These are phyloP conservation scores for Mycogone perniciosa DNA, from an alignment of 2,329 filamentous ascomycete species.

Conservation along the genomic window DNA sequence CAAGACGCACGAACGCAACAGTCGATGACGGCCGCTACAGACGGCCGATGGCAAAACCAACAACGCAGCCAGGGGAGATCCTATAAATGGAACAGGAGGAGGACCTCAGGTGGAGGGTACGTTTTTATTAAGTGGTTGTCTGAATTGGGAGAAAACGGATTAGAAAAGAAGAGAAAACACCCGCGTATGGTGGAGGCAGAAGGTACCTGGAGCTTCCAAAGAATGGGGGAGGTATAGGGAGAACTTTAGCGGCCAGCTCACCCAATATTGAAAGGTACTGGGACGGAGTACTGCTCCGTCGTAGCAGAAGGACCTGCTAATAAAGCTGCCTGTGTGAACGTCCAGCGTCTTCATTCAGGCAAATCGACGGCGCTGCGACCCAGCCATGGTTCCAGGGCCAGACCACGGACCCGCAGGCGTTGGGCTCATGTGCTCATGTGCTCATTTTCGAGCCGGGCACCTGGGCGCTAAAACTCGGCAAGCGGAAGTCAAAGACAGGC, in stretches of 20 bases:
- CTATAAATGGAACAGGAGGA: neutral
- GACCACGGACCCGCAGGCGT: conserved; percentile 28
- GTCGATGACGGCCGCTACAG: neutral
- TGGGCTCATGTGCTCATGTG: conserved; percentile 42
- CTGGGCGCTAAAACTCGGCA: conserved; percentile 35
- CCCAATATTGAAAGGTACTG: too few relatives aligned
- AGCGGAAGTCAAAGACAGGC: conserved; percentile 26
- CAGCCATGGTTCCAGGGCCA: neutral
- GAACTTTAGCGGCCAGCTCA: too few relatives aligned
- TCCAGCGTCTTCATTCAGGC: neutral
- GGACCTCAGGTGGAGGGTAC: too few relatives aligned
- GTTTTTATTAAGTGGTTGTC: too few relatives aligned
- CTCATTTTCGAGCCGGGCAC: conserved; percentile 36
- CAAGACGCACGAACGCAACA: conserved; percentile 7
- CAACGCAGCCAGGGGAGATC: neutral
- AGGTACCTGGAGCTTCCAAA: too few relatives aligned
- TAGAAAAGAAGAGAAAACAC: neutral
- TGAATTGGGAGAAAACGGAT: neutral
- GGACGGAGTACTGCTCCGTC: too few relatives aligned
- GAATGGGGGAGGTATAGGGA: too few relatives aligned
- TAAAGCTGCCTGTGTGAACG: too few relatives aligned
- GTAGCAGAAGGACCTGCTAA: too few relatives aligned
- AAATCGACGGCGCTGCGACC: neutral
- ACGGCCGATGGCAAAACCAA: conserved; percentile 1
- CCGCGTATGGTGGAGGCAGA: too few relatives aligned